Conservation (phyloP, 257 asterid species). For the Solanum chiquidenum region DNA sequence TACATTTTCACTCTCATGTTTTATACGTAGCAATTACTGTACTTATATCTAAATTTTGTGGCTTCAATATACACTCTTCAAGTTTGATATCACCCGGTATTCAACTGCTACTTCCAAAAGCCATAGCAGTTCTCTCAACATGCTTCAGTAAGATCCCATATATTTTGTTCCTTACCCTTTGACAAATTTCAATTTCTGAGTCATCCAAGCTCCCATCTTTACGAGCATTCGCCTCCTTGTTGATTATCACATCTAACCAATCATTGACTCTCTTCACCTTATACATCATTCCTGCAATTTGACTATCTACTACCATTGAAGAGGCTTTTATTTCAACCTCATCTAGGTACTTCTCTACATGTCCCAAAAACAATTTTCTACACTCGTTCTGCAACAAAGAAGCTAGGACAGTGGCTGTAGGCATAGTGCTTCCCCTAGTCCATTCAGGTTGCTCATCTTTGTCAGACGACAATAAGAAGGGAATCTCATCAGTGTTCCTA, state of each 20-base stretch:
- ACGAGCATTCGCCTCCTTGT: conserved; percentile 14
- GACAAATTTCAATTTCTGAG: conserved; percentile 30
- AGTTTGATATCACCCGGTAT: neutral
- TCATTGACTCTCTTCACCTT: conserved; percentile 60
- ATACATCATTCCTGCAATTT: conserved; percentile 40
- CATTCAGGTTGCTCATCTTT: conserved; percentile 33
- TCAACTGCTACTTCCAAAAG: conserved; percentile 13
- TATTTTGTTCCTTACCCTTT: conserved; percentile 52
- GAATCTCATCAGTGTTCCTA: conserved; percentile 14
- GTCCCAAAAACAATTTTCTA: conserved; percentile 37
- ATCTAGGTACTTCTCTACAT: conserved; percentile 45
- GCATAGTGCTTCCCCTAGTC: conserved; percentile 24
- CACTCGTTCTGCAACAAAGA: conserved; percentile 38
- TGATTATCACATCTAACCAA: conserved; percentile 40
- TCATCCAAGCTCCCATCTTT: conserved; percentile 17
- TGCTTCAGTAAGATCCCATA: conserved; percentile 48
- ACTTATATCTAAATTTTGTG: neutral
- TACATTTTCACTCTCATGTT: neutral
- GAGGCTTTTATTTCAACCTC: conserved; percentile 38
- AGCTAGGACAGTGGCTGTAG: conserved; percentile 28
- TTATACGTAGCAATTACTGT: neutral
- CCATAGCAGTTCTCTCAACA: conserved; percentile 59
- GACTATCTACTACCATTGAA: conserved; percentile 13
- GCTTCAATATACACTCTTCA: neutral
- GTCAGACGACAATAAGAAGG: conserved; percentile 16